These are phyloP conservation scores for Neurospora cerealis DNA, from an alignment of 495 filamentous ascomycete genomes.

Conservation along the genomic window DNA sequence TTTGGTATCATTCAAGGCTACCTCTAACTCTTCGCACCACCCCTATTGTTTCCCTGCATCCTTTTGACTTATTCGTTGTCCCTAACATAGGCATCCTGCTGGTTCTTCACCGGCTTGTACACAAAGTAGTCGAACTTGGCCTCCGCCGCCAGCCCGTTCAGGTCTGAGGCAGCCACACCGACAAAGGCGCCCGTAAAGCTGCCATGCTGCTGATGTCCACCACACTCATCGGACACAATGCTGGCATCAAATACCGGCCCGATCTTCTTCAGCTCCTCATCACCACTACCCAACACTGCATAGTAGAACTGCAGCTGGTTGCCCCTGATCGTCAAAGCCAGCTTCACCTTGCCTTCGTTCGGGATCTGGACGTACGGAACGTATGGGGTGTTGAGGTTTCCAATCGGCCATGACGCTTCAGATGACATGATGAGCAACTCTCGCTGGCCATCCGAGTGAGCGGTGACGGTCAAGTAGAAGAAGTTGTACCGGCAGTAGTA, in stretches of 20 bases:
- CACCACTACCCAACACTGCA: conserved; percentile 23
- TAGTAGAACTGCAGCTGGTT: conserved; percentile 42
- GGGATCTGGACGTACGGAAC: conserved; percentile 33
- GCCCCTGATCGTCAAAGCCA: conserved; percentile 38
- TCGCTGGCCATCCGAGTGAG: conserved; percentile 40
- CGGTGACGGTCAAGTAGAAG: conserved; percentile 47
- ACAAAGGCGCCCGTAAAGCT: conserved; percentile 51
- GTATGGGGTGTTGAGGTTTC: conserved; percentile 25
- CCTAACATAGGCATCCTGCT: conserved; percentile 36
- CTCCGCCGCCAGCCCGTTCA: conserved; percentile 36
- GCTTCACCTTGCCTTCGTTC: conserved; percentile 39
- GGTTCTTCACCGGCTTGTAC: conserved; percentile 37
- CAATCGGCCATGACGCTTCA: conserved; percentile 41
- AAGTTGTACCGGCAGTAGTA: conserved; percentile 52
- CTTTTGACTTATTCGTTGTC: not conserved
- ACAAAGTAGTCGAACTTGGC: conserved; percentile 42
- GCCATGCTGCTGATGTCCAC: conserved; percentile 43
- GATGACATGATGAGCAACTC: conserved; percentile 42
- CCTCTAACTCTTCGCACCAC: not conserved
- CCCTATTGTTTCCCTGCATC: not conserved
- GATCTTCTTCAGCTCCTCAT: conserved; percentile 35
- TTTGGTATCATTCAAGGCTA: not conserved
- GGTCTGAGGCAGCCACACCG: conserved; percentile 43
- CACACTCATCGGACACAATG: conserved; percentile 46
- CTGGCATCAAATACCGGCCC: conserved; percentile 43